Conservation (phyloP, 306 rosid species). For the Prunus davidiana region DNA sequence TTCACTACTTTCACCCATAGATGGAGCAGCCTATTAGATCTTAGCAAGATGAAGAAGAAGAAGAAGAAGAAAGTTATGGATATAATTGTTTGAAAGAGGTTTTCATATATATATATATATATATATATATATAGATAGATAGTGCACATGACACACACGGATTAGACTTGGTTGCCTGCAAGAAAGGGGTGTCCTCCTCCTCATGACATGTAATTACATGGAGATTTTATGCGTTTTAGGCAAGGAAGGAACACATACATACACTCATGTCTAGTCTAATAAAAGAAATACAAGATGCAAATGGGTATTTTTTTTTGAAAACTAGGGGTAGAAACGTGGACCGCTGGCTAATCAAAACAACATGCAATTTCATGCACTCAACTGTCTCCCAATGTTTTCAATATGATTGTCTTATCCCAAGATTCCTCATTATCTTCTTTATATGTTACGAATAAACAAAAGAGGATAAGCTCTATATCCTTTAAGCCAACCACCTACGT, state of each 20-base stretch:
- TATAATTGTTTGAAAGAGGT: not conserved
- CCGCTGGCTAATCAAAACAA: not conserved
- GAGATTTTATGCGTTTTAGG: not conserved
- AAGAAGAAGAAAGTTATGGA: slow-evolving; percentile 15
- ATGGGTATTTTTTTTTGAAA: not conserved
- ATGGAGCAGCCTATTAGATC: not conserved
- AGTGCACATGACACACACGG: not conserved
- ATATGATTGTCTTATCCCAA: slow-evolving; percentile 28
- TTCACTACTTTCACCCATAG: slow-evolving; percentile 20
- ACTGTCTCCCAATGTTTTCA: not conserved
- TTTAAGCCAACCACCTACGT: slow-evolving; percentile 14
- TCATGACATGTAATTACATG: not conserved
- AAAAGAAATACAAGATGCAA: not conserved
- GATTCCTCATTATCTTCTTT: slow-evolving; percentile 49
- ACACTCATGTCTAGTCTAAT: not conserved
- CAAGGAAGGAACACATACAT: not conserved
- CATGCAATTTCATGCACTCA: slow-evolving; percentile 22
- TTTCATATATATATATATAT: not conserved
- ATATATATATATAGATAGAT: too few relatives aligned
- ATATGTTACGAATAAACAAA: slow-evolving; percentile 22
- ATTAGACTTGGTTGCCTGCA: slow-evolving; percentile 20
- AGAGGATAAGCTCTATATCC: slow-evolving; percentile 32
- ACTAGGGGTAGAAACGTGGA: not conserved
- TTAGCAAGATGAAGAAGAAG: slow-evolving; percentile 13
- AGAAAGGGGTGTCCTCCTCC: not conserved